phyloP scores from a whole-genome alignment of 495 filamentous ascomycete species.

The Penicillium argentinense region DNA sequence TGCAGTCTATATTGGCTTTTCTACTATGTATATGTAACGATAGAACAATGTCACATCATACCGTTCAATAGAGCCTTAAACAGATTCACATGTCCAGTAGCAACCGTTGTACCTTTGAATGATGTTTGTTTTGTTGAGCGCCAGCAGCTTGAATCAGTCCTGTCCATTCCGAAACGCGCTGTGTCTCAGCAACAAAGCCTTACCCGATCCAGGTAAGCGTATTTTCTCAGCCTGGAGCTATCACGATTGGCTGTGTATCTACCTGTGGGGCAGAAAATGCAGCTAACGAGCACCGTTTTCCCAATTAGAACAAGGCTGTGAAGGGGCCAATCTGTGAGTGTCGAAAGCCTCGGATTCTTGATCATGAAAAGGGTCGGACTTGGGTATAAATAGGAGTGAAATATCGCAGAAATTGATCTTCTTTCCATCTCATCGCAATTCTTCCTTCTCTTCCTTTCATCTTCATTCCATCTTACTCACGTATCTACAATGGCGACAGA shows the following conservation, averaged over 20 bases:
- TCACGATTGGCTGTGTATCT: neutral
- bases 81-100: too few species aligned
- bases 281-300: constrained; percentile 14
- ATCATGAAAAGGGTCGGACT: neutral
- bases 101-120: too few species aligned
- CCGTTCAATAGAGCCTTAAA: too few species aligned
- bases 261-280: constrained; percentile 3
- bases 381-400: neutral
- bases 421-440: neutral
- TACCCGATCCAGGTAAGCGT: too few species aligned
- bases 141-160: too few species aligned
- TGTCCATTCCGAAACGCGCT: too few species aligned
- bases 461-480: neutral
- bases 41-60: neutral
- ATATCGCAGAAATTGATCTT: neutral
- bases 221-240: too few species aligned
- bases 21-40: neutral
- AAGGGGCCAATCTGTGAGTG: too few species aligned
- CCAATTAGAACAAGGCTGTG: constrained; percentile 10
- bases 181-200: too few species aligned
- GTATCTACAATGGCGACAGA: constrained; percentile 4
- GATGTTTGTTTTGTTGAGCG: too few species aligned
- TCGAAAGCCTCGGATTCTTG: neutral
- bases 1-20: constrained; percentile 1
- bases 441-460: neutral